Evolutionary conservation across 495 filamentous ascomycete species (phyloP).

Genomic region (Neurospora discreta): DNA sequence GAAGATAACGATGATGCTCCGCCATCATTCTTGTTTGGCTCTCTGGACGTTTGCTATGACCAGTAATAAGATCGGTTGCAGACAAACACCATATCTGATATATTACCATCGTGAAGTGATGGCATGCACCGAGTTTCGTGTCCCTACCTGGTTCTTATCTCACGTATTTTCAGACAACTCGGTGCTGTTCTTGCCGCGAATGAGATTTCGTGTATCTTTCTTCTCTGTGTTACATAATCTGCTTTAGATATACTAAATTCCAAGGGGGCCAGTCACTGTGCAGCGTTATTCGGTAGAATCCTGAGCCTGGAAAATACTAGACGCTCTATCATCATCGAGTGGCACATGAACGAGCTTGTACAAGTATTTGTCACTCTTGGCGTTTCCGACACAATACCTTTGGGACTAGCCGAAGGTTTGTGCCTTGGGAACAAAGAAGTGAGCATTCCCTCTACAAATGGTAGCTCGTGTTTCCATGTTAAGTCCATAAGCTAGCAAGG

Average conservation of each 20-base stretch:
- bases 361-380: not conserved
- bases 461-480: not conserved
- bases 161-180: not conserved
- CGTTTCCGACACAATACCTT: not conserved
- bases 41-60: slow-evolving; percentile 7
- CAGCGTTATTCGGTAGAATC: not conserved
- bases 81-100: not conserved
- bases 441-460: not conserved
- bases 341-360: not conserved
- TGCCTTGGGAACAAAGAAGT: not conserved
- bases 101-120: not conserved
- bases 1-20: slow-evolving; percentile 14
- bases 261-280: not conserved
- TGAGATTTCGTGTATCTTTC: too few species aligned
- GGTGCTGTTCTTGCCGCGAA: not conserved
- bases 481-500: not conserved
- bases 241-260: not conserved
- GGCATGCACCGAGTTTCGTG: not conserved
- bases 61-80: not conserved
- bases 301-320: not conserved
- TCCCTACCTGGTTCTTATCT: not conserved
- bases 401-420: not conserved
- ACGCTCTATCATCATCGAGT: not conserved
- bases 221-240: not conserved
- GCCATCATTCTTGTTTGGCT: slow-evolving; percentile 7